Evolutionary conservation across 2,329 filamentous ascomycete species (phyloP).

Genomic region (Hypoxylon sp.): DNA sequence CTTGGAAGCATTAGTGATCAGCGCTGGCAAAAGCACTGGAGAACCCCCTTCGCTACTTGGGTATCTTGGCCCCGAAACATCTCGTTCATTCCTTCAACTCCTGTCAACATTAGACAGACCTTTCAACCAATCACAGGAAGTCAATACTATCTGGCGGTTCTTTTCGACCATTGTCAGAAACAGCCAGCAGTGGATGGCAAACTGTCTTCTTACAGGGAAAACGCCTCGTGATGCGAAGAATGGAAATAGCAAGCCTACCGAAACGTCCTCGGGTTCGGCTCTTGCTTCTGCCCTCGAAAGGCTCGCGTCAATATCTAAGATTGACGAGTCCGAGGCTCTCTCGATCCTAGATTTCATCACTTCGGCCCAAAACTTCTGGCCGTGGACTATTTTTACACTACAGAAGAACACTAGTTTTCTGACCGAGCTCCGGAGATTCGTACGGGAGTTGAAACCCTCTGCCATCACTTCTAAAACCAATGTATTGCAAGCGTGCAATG

Average conservation of each 20-base stretch:
- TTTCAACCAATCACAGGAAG: conserved; percentile 74
- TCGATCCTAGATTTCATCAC: conserved; percentile 89
- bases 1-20: conserved; percentile 80
- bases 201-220: conserved; percentile 90
- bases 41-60: conserved; percentile 96
- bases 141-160: conserved; percentile 84
- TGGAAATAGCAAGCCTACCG: conserved; percentile 66
- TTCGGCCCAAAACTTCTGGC: conserved; percentile 93
- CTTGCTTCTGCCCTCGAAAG: conserved; percentile 80
- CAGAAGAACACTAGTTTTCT: conserved; percentile 82
- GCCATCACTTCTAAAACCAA: conserved; percentile 69
- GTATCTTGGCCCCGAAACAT: conserved; percentile 85
- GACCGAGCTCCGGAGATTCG: conserved; percentile 77
- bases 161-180: conserved; percentile 89
- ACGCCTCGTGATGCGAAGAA: conserved; percentile 83
- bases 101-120: conserved; percentile 84
- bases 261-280: conserved; percentile 72
- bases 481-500: conserved; percentile 70
- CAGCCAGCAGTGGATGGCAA: conserved; percentile 95
- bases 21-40: conserved; percentile 73
- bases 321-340: conserved; percentile 76
- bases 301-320: conserved; percentile 74
- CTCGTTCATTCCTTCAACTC: conserved; percentile 86
- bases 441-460: conserved; percentile 70
- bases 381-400: conserved; percentile 89